A percentile compares a stretch with the other conserved stretches of the same genome.
phyloP scores from a whole-genome alignment of 495 filamentous ascomycete species.

The Penicillium goetzii region DNA sequence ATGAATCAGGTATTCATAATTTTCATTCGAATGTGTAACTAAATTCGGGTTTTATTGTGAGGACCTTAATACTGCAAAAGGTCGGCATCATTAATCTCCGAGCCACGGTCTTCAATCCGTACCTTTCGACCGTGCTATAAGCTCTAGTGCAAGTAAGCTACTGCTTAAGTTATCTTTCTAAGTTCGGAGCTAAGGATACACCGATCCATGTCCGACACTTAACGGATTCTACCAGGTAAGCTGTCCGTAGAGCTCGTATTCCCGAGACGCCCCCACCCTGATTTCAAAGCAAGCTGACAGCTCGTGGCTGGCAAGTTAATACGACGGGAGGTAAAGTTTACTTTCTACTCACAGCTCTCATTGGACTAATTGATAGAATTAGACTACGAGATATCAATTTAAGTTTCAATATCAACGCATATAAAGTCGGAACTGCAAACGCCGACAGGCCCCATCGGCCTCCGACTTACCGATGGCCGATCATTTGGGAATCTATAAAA shows the following conservation, averaged over 20 bases:
- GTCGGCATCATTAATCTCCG: neutral
- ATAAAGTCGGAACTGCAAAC: neutral
- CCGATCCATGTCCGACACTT: neutral
- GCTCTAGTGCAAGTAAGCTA: neutral
- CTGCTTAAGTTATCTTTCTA: neutral
- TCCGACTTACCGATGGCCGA: conserved; percentile 3
- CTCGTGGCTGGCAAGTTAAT: neutral
- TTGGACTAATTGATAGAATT: neutral
- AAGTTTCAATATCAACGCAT: too few relatives aligned
- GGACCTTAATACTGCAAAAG: neutral
- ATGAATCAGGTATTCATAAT: too few relatives aligned
- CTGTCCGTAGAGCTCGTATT: neutral
- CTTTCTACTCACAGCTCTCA: neutral
- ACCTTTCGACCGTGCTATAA: neutral
- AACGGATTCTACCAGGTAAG: neutral
- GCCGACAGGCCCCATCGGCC: neutral
- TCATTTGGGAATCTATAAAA: neutral
- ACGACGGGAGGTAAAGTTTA: neutral
- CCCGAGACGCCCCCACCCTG: neutral
- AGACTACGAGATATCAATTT: neutral
- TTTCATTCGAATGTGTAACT: too few relatives aligned
- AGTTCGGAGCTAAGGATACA: neutral
- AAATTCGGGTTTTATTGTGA: too few relatives aligned
- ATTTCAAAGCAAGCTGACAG: conserved; percentile 6
- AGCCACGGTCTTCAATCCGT: neutral